A percentile compares a stretch with the other conserved stretches of the same genome.
phyloP scores from a whole-genome alignment of 768 basidiomycete genomes.

The Boletus huronensis region DNA sequence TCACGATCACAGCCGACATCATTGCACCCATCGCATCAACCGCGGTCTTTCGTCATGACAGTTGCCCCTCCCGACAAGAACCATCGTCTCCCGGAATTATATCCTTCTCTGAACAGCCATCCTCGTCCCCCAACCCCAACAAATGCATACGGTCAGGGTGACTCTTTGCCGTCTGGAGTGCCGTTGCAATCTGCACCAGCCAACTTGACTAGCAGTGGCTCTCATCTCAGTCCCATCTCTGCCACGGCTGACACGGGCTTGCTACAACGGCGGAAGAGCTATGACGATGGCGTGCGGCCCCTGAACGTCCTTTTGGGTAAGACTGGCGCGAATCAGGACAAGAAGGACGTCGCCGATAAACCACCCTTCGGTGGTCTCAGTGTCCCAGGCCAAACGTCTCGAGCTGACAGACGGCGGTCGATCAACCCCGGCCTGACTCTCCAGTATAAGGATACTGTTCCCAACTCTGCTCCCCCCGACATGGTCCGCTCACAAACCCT shows the following conservation, averaged over 20 bases:
- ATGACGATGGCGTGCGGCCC: constrained; percentile 42
- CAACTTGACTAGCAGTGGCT: not conserved
- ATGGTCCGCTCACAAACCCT: constrained; percentile 32
- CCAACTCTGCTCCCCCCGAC: constrained; percentile 21
- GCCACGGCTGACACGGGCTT: constrained; percentile 4
- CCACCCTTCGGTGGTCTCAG: constrained; percentile 16
- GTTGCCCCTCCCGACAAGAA: constrained; percentile 37
- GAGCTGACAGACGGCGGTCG: constrained; percentile 48
- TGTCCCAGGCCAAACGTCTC: constrained; percentile 31
- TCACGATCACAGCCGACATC: constrained; percentile 9
- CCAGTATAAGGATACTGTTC: constrained; percentile 15
- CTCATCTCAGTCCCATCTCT: constrained; percentile 25
- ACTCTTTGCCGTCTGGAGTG: not conserved
- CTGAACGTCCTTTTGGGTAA: constrained; percentile 34
- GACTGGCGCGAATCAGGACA: constrained; percentile 10
- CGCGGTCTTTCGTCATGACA: constrained; percentile 41
- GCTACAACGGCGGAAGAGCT: constrained; percentile 39
- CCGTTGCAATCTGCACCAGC: constrained; percentile 20
- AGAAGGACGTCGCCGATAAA: constrained; percentile 7
- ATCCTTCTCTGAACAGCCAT: constrained; percentile 4
- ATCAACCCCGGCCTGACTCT: constrained; percentile 51
- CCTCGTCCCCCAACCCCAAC: not conserved
- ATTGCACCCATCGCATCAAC: constrained; percentile 24
- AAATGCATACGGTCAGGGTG: not conserved
- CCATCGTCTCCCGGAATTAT: not conserved